These are phyloP conservation scores for Spizellomyces sp. DNA, from an alignment of 192 early-diverging fungal species.

Conservation along the genomic window DNA sequence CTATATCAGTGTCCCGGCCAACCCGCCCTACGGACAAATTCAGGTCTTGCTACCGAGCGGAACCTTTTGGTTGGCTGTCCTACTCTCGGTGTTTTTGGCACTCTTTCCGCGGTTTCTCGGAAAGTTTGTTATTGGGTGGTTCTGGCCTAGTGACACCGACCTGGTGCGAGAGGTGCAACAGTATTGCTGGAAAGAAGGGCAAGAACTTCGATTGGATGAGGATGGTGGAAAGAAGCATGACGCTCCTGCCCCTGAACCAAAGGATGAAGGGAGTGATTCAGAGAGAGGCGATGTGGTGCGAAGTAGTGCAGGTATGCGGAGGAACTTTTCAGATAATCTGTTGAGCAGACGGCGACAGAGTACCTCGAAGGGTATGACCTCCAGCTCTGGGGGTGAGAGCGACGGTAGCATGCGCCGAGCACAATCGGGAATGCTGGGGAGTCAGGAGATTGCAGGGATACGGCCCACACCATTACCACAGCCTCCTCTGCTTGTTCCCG, in stretches of 20 bases:
- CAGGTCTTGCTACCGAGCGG: conserved; percentile 62
- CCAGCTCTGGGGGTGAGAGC: background rate
- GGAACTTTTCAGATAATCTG: background rate
- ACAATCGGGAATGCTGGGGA: background rate
- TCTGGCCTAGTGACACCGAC: conserved; percentile 49
- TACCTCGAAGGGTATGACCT: background rate
- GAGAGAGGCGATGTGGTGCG: background rate
- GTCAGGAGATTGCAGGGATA: background rate
- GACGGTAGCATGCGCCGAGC: background rate
- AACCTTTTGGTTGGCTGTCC: conserved; percentile 74
- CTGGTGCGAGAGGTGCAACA: conserved; percentile 50
- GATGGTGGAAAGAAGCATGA: background rate
- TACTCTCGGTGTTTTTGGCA: conserved; percentile 68
- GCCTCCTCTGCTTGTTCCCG: background rate
- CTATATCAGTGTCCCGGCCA: conserved; percentile 61
- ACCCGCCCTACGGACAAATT: conserved; percentile 72
- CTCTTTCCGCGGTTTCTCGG: conserved; percentile 72
- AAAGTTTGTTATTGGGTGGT: conserved; percentile 59
- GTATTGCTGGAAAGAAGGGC: conserved; percentile 41
- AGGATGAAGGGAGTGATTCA: background rate
- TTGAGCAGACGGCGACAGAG: conserved; percentile 6
- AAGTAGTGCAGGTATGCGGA: background rate
- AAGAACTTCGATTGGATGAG: conserved; percentile 18
- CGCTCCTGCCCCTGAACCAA: background rate
- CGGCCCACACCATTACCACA: background rate